These are phyloP conservation scores for Conoideocrella luteorostrata DNA, from an alignment of 2,329 filamentous ascomycete species.

Conservation along the genomic window DNA sequence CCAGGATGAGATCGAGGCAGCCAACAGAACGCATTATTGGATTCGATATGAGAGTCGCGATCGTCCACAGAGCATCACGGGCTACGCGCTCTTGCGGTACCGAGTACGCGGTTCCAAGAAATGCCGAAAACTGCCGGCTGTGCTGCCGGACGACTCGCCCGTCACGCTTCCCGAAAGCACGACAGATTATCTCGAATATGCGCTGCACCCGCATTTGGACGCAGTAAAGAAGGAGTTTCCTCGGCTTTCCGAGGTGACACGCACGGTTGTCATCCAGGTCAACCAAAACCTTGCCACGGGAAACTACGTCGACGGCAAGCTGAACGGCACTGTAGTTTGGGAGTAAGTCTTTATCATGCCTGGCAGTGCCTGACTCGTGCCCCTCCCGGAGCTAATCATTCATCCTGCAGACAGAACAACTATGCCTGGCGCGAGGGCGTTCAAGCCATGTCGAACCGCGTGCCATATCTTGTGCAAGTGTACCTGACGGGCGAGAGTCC, in stretches of 20 bases:
- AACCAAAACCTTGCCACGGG: constrained; percentile 31
- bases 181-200: constrained; percentile 39
- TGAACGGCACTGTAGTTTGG: constrained; percentile 28
- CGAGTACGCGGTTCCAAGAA: no score
- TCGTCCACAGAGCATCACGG: constrained; percentile 27
- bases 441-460: neutral
- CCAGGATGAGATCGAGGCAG: constrained; percentile 29
- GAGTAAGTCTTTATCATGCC: no score
- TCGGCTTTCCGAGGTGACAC: constrained; percentile 39
- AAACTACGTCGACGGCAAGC: constrained; percentile 18
- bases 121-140: constrained; percentile 1
- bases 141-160: constrained; percentile 9
- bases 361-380: no score
- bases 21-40: constrained; percentile 30
- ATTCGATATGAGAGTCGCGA: constrained; percentile 47
- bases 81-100: constrained; percentile 5
- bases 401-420: neutral
- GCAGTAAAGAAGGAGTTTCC: constrained; percentile 24
- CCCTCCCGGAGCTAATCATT: no score
- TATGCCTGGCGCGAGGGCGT: neutral
- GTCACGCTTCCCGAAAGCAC: constrained; percentile 28
- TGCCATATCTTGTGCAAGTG: constrained; percentile 46
- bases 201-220: constrained; percentile 28
- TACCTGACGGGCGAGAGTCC: constrained; percentile 45
- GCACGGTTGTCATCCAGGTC: constrained; percentile 41